Percentiles rank a stretch among this genome's conserved stretches.
These are phyloP conservation scores for Xylaria scruposa DNA, from an alignment of 495 filamentous ascomycete genomes.

Conservation along the genomic window DNA sequence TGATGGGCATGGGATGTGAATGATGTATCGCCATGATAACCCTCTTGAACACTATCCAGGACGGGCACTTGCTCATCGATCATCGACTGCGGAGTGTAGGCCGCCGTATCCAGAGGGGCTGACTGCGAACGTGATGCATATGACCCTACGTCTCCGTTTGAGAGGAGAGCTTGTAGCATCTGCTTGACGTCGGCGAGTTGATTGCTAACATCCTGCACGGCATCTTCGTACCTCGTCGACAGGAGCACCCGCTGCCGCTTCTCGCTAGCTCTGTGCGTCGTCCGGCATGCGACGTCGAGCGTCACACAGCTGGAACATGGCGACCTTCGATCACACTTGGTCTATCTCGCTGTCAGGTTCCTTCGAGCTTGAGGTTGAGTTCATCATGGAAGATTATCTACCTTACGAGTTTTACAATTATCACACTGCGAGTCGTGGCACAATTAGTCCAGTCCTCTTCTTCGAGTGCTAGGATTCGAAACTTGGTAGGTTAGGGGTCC, in stretches of 20 bases:
- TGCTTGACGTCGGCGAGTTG: conserved; percentile 37
- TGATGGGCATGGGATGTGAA: conserved; percentile 35
- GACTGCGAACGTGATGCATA: background rate
- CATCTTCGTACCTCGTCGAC: conserved; percentile 39
- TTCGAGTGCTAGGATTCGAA: background rate
- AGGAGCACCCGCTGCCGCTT: conserved; percentile 39
- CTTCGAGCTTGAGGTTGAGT: background rate
- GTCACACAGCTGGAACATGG: conserved; percentile 39
- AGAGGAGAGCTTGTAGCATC: conserved; percentile 31
- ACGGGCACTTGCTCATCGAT: conserved; percentile 36
- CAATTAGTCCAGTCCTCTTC: background rate
- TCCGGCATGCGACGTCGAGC: conserved; percentile 34
- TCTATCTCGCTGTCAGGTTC: conserved; percentile 21
- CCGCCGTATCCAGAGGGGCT: conserved; percentile 7
- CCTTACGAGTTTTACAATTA: conserved; percentile 38
- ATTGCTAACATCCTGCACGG: conserved; percentile 35
- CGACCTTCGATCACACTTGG: conserved; percentile 35
- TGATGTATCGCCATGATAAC: conserved; percentile 34
- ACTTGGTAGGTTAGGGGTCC: conserved; percentile 9
- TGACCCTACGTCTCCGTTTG: conserved; percentile 1
- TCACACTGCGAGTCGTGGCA: conserved; percentile 31
- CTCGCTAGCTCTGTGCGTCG: conserved; percentile 30
- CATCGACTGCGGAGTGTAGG: conserved; percentile 34
- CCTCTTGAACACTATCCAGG: conserved; percentile 30
- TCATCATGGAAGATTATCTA: background rate